Conservation (phyloP, 1,139 yeast genomes). For the Lodderomyces beijingensis region DNA sequence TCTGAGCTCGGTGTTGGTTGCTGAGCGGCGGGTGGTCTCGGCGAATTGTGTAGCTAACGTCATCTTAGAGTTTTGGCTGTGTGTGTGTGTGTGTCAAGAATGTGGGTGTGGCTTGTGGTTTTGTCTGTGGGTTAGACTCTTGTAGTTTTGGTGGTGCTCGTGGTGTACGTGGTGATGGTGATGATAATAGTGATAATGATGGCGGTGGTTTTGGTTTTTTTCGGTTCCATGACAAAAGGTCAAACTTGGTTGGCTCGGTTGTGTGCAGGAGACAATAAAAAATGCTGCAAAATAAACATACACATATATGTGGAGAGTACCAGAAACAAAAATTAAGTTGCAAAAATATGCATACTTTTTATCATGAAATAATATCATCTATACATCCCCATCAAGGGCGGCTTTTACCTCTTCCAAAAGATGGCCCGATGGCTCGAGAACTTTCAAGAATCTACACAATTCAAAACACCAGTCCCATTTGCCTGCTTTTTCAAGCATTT, state of each 20-base stretch:
- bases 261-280: conserved; percentile 9
- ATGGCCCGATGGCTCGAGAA: conserved; percentile 37
- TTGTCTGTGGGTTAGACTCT: too few relatives aligned
- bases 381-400: conserved; percentile 6
- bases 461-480: conserved; percentile 48
- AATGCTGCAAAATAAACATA: neutral
- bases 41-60: conserved; percentile 82
- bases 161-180: too few relatives aligned
- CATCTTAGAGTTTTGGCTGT: conserved; percentile 22
- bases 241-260: conserved; percentile 26
- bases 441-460: conserved; percentile 40
- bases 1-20: conserved; percentile 58
- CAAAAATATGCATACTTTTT: too few relatives aligned
- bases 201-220: too few relatives aligned
- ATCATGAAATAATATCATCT: too few relatives aligned
- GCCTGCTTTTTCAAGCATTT: conserved; percentile 26
- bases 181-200: too few relatives aligned
- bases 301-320: neutral
- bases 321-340: neutral
- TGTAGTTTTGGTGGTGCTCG: too few relatives aligned
- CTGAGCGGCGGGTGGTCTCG: conserved; percentile 70
- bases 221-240: conserved; percentile 18
- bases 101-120: neutral
- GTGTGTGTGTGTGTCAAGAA: neutral
- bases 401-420: conserved; percentile 19